Base-by-base conservation (phyloP, 495 filamentous ascomycete genomes). In the Penicillium dipodomyicola region DNA sequence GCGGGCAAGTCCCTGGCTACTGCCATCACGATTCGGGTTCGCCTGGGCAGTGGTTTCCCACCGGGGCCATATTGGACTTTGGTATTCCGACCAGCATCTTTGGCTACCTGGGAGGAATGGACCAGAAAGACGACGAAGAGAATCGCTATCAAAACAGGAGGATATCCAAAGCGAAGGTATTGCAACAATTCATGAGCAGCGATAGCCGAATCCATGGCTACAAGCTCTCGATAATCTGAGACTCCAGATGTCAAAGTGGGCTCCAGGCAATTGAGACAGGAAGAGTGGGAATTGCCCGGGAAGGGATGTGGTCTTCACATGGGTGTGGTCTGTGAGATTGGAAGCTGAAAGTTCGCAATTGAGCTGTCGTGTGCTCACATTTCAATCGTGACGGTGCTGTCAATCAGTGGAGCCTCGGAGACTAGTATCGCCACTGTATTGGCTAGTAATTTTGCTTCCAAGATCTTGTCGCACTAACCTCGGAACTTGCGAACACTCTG, bases 41-140 rank as follows among this genome's bases (percentile, higher is more conserved):
- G 37, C 42, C 59, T 60, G 50, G 37, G 49, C 43, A 61, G 39
- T 57, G 49, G 44, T 61, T 45, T 45, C 22, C 42, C 42, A 45
- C 14, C 14, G 6, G 42, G 42, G 5, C 42, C 42, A 27, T 45
- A 45, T 22, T 45, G 42, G 4, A 45, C 42, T 15, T 45, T 7
- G 6, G 5, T 27, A 2, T 45, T 25, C 5, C 12, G 11, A 11
- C 14, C 22, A 14, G 42, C 42, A 45, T 45, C n/a, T 45, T 27
- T 45, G 10, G 42, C 42, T 8, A 45, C 22, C 14, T n/a, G 42
- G 3, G 22, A 45, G 0, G 42, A 45, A 45, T 45, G 42, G 5
- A 45, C 5, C 42, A 45, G 9, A n/a, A 45, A 45, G 20, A 25
- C 4, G 7, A 45, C 22, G 0, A 27, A 25, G 12, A 45, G 11